Evolutionary conservation across 2,329 filamentous ascomycete genomes (phyloP), one percentile per base, ranked within the genome.

Genomic region (Apiospora phragmitis): DNA sequence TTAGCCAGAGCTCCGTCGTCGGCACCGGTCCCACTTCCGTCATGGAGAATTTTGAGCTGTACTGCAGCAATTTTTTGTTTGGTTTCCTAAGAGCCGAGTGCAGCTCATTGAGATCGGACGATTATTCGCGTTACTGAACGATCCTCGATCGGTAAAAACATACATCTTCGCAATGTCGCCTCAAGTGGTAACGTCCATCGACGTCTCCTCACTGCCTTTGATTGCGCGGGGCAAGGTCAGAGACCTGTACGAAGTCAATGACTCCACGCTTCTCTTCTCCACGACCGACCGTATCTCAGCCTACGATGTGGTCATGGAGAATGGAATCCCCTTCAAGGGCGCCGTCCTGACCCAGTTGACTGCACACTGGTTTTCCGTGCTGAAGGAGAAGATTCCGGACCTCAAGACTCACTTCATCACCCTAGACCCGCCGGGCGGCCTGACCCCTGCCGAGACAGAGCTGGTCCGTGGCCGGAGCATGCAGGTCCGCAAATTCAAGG

Each of bases 261-360:
- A 93, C 79, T 84, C 89, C 51, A 92, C 89, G 2, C 88, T 97
- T 5, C 91, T 97, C 70, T 95, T 97, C 79, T 90, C 95, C 70
- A 92, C 93, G 32, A 93, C 93, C 18, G 95, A 98, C 84, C 92
- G 96, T 75, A 96, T 98, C 80, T 97, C 94, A 32, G 96, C 96
- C 70, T 98, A 95, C 85, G 95, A 98, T 87, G 94, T 97, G 76
- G 90, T 97, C 76, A 91, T 97, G 87, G 68, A 68, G 77, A 98
- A 96, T 76, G 85, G 85, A 73, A 84, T 88, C 68, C 83, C 85
- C 65, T 78, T 83, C 78, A 90, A 90, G 83, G 88, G 88, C 74
- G 79, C 80, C 71, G 81, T 89, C 68, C 82, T 89, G 67, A 86
- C 84, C 38, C 78, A 81, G 72, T 76, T 84, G 71, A 81, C 80